phyloP scores from a whole-genome alignment of 768 basidiomycete species.

The Pleurotus djamor region DNA sequence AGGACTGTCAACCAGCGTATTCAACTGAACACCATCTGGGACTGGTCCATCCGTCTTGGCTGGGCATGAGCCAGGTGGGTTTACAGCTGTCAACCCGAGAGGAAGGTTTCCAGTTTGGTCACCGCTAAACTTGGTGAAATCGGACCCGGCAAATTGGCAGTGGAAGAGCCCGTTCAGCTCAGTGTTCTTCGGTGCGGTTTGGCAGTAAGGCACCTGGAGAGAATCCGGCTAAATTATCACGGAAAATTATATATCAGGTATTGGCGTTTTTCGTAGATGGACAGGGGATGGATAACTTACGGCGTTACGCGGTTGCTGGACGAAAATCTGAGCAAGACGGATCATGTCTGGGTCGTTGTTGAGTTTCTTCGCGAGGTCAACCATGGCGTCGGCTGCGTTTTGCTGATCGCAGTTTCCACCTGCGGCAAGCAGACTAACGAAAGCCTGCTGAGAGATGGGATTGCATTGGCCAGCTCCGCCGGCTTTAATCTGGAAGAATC shows the following conservation, averaged over 20 bases:
- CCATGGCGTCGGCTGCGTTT: constrained; percentile 45
- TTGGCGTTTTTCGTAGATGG: not conserved
- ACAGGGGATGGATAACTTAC: constrained; percentile 16
- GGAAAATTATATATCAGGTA: not conserved
- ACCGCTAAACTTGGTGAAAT: constrained; percentile 38
- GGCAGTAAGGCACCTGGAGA: constrained; percentile 48
- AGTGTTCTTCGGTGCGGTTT: constrained; percentile 41
- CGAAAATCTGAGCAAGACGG: constrained; percentile 42
- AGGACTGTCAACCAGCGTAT: constrained; percentile 33
- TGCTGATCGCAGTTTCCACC: constrained; percentile 43
- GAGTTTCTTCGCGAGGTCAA: constrained; percentile 42
- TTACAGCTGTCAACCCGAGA: constrained; percentile 37
- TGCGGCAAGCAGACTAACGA: constrained; percentile 45
- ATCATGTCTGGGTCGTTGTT: constrained; percentile 43
- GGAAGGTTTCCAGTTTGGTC: constrained; percentile 44
- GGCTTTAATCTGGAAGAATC: constrained; percentile 31
- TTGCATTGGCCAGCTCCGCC: constrained; percentile 47
- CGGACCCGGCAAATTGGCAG: constrained; percentile 43
- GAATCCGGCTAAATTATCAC: constrained; percentile 33
- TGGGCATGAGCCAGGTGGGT: constrained; percentile 44
- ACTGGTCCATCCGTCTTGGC: constrained; percentile 40
- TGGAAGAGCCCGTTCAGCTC: constrained; percentile 55
- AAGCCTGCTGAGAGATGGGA: constrained; percentile 39
- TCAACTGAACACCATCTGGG: constrained; percentile 42
- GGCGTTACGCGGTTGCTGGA: constrained; percentile 49